A percentile compares a stretch with the other conserved stretches of the same genome.
phyloP scores from a whole-genome alignment of 768 basidiomycete species.

The Tricholoma terreum region DNA sequence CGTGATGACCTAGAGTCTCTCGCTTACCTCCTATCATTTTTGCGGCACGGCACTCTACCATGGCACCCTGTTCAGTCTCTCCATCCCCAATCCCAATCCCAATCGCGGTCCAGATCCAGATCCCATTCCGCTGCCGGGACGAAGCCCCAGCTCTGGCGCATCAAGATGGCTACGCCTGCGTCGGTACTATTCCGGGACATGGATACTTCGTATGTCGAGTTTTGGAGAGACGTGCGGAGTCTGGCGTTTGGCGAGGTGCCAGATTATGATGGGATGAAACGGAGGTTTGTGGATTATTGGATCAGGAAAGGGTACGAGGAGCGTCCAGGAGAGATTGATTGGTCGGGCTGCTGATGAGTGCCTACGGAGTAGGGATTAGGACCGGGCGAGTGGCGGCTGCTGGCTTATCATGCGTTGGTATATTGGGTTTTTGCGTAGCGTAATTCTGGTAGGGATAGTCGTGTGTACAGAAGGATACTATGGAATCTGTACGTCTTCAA shows the following conservation, averaged over 20 bases:
- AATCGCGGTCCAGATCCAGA: background rate
- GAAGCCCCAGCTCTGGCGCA: constrained; percentile 23
- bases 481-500: too few species aligned
- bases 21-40: constrained; percentile 32
- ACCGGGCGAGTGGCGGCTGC: too few species aligned
- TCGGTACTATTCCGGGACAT: constrained; percentile 24
- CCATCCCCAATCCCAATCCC: constrained; percentile 1
- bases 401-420: too few species aligned
- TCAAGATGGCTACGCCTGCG: constrained; percentile 27
- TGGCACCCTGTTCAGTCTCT: constrained; percentile 16
- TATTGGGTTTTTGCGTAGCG: too few species aligned
- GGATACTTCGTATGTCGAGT: constrained; percentile 25
- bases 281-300: constrained; percentile 22
- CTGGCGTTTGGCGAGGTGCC: constrained; percentile 30
- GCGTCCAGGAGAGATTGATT: constrained; percentile 15
- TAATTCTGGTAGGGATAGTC: too few species aligned
- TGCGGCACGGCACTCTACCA: constrained; percentile 28
- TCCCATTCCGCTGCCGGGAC: background rate
- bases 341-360: constrained; percentile 1
- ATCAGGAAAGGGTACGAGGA: constrained; percentile 4
- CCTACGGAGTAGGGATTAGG: background rate
- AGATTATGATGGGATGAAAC: constrained; percentile 23
- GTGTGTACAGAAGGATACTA: too few species aligned
- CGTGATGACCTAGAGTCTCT: constrained; percentile 36
- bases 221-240: constrained; percentile 28